Evolutionary conservation across 768 basidiomycete species (phyloP), one percentile per base, ranked within the genome.

Genomic region (Podaxis sp.): DNA sequence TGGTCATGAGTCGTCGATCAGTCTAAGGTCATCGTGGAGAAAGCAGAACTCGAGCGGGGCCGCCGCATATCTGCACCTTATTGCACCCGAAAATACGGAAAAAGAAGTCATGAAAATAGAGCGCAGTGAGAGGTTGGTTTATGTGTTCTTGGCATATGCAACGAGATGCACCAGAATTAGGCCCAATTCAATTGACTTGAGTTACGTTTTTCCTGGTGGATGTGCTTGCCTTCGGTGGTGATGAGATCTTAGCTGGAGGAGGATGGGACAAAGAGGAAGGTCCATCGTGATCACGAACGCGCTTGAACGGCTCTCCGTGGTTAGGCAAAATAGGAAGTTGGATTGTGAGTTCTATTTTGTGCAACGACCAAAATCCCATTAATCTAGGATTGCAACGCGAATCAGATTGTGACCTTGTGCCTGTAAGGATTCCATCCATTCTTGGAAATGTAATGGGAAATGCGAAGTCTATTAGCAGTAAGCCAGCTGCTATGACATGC

Each of bases 81-180:
- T 63, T 63, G 61, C 54, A 57, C 36, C 61, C 61, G 61, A 57
- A 51, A 49, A 48, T 55, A 49, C 30, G 61, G 61, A 62, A 55
- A 54, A 61, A 62, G 61, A 62, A 55, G 61, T 3, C 42, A 36
- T 24, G 44, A 44, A 61, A 49, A 55, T 49, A 62, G 55, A 49
- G 46, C 44, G 19, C 54, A 63, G 54, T 28, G 38, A 56, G 36
- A 63, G 54, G 33, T 11, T 33, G 15, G 46, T 56, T 19, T 15
- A 33, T 26, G 13, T 55, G 44, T 19, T 49, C 61, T 63, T 63
- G 61, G 61, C 61, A 57, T 63, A 61, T 53, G 59, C 17, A 60
- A 39, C 53, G 52, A 28, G 44, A 13, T 54, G 42, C 24, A 36
- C 19, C 61, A 55, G 44, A 55, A 62, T 46, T 54, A 55, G 61